Base-by-base conservation (phyloP, 257 asterid genomes). In the Solanum appendiculatum region DNA sequence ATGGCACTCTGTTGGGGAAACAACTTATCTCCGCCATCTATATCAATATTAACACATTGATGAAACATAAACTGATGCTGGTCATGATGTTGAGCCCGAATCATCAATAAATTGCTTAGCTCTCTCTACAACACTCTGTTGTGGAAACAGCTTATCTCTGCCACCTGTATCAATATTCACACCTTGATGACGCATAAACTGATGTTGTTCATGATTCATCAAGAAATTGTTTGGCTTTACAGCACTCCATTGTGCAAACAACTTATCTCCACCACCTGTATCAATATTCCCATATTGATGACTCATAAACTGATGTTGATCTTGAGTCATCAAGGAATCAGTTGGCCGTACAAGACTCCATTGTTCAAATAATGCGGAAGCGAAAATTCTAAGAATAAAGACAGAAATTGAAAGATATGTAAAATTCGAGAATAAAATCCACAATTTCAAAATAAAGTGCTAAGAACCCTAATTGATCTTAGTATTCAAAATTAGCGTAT, bases 191-290 rank as follows among this genome's bases (percentile, higher is more conserved):
- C 86, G 94, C 23, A 93, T 40, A 40, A 60, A 58, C 2, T 83
- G 27, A 36, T 60, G n/a, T 23, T 60, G 69, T 9, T 60, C 69
- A 6, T 60, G 13, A 60, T 23, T 2, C 23, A 56, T 56, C 64
- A 20, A 86, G 91, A 95, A 94, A 87, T 95, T 98, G 56, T 93
- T 87, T n/a, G 98, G 93, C 80, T 95, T 98, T 86, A 95, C 97
- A 48, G 90, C 87, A 88, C 97, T 94, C 98, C 99, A 95, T 92
- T 95, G 99, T 31, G 98, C 97, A 73, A 23, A 60, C 66, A 90
- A 64, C 72, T 64, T 25, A 25, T 64, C 20, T 64, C 36, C 18
- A 64, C 34, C 16, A 64, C 29, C 9, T 64, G 16, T 64, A 12
- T 25, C 6, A 25, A 25, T 11, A 64, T 25, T 48, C 20, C 14